A percentile compares a stretch with the other conserved stretches of the same genome.
phyloP scores from a whole-genome alignment of 371 early-diverging fungal species.

The Basidiobolus meristosporus region DNA sequence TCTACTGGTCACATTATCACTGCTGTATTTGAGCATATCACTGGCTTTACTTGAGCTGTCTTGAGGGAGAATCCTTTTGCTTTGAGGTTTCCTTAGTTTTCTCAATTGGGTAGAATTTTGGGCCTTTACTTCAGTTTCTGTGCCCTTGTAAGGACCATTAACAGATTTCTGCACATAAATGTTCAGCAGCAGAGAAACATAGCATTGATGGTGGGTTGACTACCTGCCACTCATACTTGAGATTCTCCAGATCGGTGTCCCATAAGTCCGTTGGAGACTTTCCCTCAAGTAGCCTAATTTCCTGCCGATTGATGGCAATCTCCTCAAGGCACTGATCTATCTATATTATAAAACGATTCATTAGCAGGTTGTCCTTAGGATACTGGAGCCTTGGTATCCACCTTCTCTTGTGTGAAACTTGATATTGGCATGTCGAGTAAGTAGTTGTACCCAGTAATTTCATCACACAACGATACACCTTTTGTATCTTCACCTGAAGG shows the following conservation, averaged over 20 bases:
- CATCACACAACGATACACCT: conserved; percentile 14
- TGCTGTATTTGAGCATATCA: too few relatives aligned
- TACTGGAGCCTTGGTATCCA: conserved; percentile 22
- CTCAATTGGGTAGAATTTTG: not conserved
- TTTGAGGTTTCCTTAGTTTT: not conserved
- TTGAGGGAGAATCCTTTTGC: not conserved
- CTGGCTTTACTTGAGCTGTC: too few relatives aligned
- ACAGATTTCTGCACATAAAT: not conserved
- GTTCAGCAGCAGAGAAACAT: not conserved
- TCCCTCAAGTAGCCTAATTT: conserved; percentile 45
- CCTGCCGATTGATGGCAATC: conserved; percentile 36
- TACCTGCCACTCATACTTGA: not conserved
- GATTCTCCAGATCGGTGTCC: conserved; percentile 71
- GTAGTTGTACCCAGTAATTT: conserved; percentile 70
- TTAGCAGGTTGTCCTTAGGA: too few relatives aligned
- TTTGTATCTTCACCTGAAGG: conserved; percentile 20
- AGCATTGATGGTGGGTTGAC: not conserved
- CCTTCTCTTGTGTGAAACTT: conserved; percentile 83
- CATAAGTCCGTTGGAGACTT: conserved; percentile 75
- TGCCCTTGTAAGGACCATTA: not conserved
- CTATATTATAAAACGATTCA: too few relatives aligned
- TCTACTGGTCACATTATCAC: too few relatives aligned
- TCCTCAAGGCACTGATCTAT: conserved; percentile 18
- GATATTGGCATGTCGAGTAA: conserved; percentile 87
- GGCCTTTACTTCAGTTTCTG: not conserved